phyloP scores from a whole-genome alignment of 805 yeast species.

The Candida stauntonica region DNA sequence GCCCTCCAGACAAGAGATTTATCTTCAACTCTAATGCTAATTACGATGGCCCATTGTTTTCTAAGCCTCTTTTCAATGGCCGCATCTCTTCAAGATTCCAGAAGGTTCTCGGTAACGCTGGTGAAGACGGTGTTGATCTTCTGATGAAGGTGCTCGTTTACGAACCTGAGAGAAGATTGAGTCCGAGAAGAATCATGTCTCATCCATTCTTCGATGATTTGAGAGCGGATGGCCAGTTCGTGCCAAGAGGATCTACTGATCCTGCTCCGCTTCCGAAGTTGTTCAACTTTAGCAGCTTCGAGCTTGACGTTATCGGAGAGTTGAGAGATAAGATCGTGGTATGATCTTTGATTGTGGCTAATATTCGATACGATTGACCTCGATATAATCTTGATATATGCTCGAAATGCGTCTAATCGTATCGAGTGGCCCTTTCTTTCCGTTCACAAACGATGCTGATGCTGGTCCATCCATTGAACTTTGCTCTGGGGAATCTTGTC shows the following conservation, averaged over 20 bases:
- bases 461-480: too few species aligned
- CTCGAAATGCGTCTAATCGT: too few species aligned
- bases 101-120: slow-evolving; percentile 70
- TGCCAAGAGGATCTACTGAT: slow-evolving; percentile 50
- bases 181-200: slow-evolving; percentile 77
- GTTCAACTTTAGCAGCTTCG: slow-evolving; percentile 70
- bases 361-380: too few species aligned
- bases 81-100: slow-evolving; percentile 52
- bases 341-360: too few species aligned
- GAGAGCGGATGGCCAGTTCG: slow-evolving; percentile 48
- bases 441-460: not conserved
- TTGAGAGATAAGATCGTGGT: slow-evolving; percentile 20
- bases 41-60: slow-evolving; percentile 70
- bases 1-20: slow-evolving; percentile 77
- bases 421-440: too few species aligned
- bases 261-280: slow-evolving; percentile 43
- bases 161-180: slow-evolving; percentile 79
- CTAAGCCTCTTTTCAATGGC: slow-evolving; percentile 58
- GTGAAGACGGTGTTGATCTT: slow-evolving; percentile 82
- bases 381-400: too few species aligned
- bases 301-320: slow-evolving; percentile 45
- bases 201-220: slow-evolving; percentile 89
- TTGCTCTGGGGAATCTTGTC: too few species aligned
- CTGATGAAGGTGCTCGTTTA: slow-evolving; percentile 79
- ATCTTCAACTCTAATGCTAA: slow-evolving; percentile 70